Evolutionary conservation across 2,329 filamentous ascomycete genomes (phyloP), one percentile per base, ranked within the genome.

Genomic region (Cordyceps tenuipes): DNA sequence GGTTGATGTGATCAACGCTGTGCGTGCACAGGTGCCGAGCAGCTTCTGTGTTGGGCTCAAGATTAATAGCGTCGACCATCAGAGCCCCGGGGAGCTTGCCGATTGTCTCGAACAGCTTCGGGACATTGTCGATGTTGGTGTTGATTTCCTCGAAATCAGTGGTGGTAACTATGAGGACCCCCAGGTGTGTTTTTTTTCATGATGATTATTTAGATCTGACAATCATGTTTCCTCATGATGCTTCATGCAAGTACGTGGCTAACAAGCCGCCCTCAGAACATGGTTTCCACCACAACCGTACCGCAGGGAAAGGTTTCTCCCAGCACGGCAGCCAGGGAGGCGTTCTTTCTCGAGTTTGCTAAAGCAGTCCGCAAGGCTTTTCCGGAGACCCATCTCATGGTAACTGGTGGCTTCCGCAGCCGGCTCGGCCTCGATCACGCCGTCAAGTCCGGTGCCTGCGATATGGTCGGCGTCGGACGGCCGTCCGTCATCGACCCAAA

Each of bases 111-210:
- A 80, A 59, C 83, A 87, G 65, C 73, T 85, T 23, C 68, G 70
- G 36, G 66, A 73, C 50, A 74, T 83, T 17, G 68, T 67, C 0
- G 69, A 70, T n/a, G 74, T 71, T 57, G 77, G 69, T 23, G 72
- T 87, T 7, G 85, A 88, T 68, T 87, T 86, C 61, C 72, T 88
- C 6, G 84, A 88, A 68, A 76, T 88, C 39, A 81, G 77, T 23
- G 85, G 85, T 1, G 84, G 85, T 0, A 79, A 68, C 0, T 83
- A 78, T 64, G 77, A 82, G 66, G 68, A 79, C 62, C 74, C 79
- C 3, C 21, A 15, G 19, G 21, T 47, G 26, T 17, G 41, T 7
- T 43, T 19, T 17, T n/a, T n/a, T n/a, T 19, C 2, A 8, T 3
- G 3, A 17, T n/a, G n/a, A 23, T 23, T 23, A 43, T 19, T 8